Evolutionary conservation across 306 rosid species (phyloP), one percentile per base, ranked within the genome.

Genomic region (Abrus pulchellus): DNA sequence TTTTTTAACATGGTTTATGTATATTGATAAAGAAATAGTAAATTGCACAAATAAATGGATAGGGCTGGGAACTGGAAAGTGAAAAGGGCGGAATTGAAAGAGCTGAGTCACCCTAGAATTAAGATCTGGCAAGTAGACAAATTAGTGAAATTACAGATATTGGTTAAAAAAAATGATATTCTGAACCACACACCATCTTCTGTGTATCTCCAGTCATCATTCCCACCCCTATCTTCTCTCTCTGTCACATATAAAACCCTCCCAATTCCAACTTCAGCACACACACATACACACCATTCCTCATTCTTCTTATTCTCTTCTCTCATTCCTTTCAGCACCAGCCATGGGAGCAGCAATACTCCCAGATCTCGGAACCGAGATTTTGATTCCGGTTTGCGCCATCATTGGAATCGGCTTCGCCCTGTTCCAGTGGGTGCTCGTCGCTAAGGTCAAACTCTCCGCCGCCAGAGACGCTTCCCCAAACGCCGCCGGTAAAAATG

Each of bases 351-450:
- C 82, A 68, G 32, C 83, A 40, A 38, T 95, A 67, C 92, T 95
- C 72, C 91, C 98, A 74, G 98, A 89, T 91, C 92, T 95, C 83
- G 97, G 87, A 0, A 60, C 97, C 9, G 89, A 95, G 97, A 88
- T 95, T 76, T 57, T 95, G 80, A 91, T 95, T 67, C 99, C 99
- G 9, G 77, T 81, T 0, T 95, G 98, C 14, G 94, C 99, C 11
- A 41, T 95, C 32, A 43, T 95, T 20, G 99, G 97, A 34, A 91
- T 95, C 49, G 83, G 3, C 10, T 95, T 95, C 79, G 90, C 99
- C 2, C 76, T 95, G 11, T 69, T 78, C 14, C 98, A 95, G 86
- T 95, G 98, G 98, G 7, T 84, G 4, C 76, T 90, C 9, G 99
- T 95, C 14, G 85, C 99, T 0, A 82, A 69, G 49, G 98, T 95